Base-by-base conservation (phyloP, 129 eudicot species). In the Saposhnikovia divaricata region DNA sequence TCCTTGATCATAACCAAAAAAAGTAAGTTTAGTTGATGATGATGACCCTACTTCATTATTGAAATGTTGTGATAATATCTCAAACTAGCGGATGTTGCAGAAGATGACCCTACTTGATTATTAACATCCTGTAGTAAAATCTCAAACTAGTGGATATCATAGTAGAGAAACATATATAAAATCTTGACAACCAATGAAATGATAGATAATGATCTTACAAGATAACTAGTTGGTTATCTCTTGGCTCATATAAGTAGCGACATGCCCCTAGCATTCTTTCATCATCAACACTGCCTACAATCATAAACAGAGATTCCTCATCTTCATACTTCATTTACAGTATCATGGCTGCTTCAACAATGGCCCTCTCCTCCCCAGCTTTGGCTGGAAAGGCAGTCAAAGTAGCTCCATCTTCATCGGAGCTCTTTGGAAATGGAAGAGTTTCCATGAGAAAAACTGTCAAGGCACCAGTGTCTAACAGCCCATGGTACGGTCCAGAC, bases 401-500 rank as follows among this genome's bases (percentile, higher is more conserved):
- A 59, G 68, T n/a, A 59, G 68, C 34, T 59, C 68, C 68, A 9
- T 59, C 68, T 59, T 59, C 68, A 59, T 59, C 68, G 0, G 68
- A 59, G 68, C 68, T 59, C 68, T 59, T 59, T 59, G 68, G 68
- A 59, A 59, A 59, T n/a, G 68, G 68, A 10, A 59, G 68, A 59
- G 34, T 59, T 59, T 59, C 68, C 14, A 59, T 59, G 68, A n/a
- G 68, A 3, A 59, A 59, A 15, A 8, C 34, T 59, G 68, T 59
- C 68, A 59, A 59, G 34, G 68, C 68, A n/a, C 68, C 68, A n/a
- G 68, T 59, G 68, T 59, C 68, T n/a, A 59, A 59, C 68, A 59
- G 68, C 68, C 68, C 68, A 9, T 59, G 68, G 68, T 59, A 59
- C 68, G 68, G 68, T 59, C 68, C 68, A 23, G 68, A 59, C 68